A percentile compares a stretch with the other conserved stretches of the same genome.
Conservation (phyloP, 495 filamentous ascomycete species). For the Trichoderma virens region DNA sequence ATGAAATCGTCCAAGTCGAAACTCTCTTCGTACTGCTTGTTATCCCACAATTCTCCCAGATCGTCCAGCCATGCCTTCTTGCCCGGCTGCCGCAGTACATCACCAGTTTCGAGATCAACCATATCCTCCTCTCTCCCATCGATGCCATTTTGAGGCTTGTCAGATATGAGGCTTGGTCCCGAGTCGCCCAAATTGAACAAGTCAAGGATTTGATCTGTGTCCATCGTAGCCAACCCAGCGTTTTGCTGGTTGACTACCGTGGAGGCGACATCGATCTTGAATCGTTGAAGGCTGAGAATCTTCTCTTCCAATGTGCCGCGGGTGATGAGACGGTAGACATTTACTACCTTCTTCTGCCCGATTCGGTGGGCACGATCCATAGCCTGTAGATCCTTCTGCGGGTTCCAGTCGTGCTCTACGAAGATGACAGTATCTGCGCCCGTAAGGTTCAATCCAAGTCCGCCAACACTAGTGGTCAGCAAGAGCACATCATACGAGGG, state of each 20-base stretch:
- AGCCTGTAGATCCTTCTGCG: slow-evolving; percentile 95
- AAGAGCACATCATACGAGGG: slow-evolving; percentile 90
- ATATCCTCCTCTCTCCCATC: slow-evolving; percentile 77
- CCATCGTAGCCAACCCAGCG: slow-evolving; percentile 86
- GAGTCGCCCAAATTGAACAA: slow-evolving; percentile 88
- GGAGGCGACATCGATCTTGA: slow-evolving; percentile 98
- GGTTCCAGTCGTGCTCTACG: slow-evolving; percentile 99
- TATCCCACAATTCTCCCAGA: slow-evolving; percentile 92
- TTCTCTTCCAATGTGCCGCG: slow-evolving; percentile 96
- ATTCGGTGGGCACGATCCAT: slow-evolving; percentile 99
- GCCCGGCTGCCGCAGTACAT: slow-evolving; percentile 78
- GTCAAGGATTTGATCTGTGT: slow-evolving; percentile 95
- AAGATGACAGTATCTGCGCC: slow-evolving; percentile 98
- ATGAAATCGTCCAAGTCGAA: slow-evolving; percentile 92
- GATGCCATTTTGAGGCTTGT: slow-evolving; percentile 46
- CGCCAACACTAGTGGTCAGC: slow-evolving; percentile 89
- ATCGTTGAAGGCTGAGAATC: slow-evolving; percentile 95
- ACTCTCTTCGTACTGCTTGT: slow-evolving; percentile 91
- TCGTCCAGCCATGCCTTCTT: slow-evolving; percentile 96
- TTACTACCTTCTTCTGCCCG: slow-evolving; percentile 98
- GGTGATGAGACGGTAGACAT: slow-evolving; percentile 96
- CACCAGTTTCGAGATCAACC: slow-evolving; percentile 84
- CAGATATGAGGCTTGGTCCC: slow-evolving; percentile 50
- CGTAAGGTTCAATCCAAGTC: slow-evolving; percentile 88
- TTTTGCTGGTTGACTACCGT: slow-evolving; percentile 99